Percentiles rank a stretch among this genome's conserved stretches.
Evolutionary conservation across 2,329 filamentous ascomycete species (phyloP).

Genomic region (Arthrobotrys megalospora): DNA sequence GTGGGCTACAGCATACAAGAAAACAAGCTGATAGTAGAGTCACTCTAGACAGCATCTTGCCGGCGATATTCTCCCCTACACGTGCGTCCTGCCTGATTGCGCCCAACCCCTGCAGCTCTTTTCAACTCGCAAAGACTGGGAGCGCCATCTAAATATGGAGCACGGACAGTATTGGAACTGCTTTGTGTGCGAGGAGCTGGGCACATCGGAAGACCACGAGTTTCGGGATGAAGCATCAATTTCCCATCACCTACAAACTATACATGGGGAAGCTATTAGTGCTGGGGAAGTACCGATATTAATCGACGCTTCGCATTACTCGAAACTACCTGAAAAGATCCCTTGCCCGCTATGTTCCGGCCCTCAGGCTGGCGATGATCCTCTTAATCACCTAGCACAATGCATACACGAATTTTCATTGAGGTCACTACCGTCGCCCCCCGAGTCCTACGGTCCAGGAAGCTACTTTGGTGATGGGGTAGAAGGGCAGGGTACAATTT

Average conservation of each 20-base stretch:
- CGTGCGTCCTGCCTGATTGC: constrained; percentile 34
- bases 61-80: constrained; percentile 39
- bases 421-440: constrained; percentile 33
- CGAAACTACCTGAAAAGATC: constrained; percentile 17
- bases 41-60: constrained; percentile 37
- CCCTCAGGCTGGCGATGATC: constrained; percentile 9
- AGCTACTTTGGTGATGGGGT: constrained; percentile 28
- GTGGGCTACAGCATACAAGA: too few relatives aligned
- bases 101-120: constrained; percentile 10
- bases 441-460: neutral
- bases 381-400: constrained; percentile 33
- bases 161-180: constrained; percentile 38
- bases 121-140: constrained; percentile 35
- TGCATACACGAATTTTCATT: constrained; percentile 45
- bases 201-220: neutral
- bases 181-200: constrained; percentile 19
- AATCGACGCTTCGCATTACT: constrained; percentile 33
- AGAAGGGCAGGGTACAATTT: neutral
- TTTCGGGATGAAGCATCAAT: constrained; percentile 20
- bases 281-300: constrained; percentile 38
- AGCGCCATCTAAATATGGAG: constrained; percentile 35
- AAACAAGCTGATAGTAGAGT: neutral
- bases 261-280: constrained; percentile 13
- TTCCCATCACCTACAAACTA: constrained; percentile 4
- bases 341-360: constrained; percentile 30